Evolutionary conservation across 2,329 filamentous ascomycete genomes (phyloP), one percentile per base, ranked within the genome.

Genomic region (Xylaria sp.): DNA sequence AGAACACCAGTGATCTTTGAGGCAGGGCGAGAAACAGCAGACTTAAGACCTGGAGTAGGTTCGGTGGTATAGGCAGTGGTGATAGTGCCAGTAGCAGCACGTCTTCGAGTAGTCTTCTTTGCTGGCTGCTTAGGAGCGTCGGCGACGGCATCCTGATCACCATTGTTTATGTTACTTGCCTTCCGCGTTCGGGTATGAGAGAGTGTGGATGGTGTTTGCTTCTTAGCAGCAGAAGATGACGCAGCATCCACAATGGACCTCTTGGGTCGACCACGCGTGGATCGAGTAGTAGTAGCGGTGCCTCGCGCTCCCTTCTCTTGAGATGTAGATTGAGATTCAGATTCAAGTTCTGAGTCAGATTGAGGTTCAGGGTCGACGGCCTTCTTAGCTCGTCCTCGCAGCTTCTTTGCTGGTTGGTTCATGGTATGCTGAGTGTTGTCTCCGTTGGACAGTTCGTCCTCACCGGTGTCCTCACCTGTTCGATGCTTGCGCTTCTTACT

Each of bases 401-500:
- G 75, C 70, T 80, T 81, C n/a, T 79, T 77, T 6, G 67, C 71
- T 58, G 68, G 74, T 63, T 65, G 77, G 69, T 71, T 79, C 78
- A 76, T 79, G 67, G 58, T 76, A 66, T 45, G 75, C 69, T 68
- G 74, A 64, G 58, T 45, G 31, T 67, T 55, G 11, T 70, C 64
- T 33, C 78, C 71, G 38, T 65, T 66, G 9, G 64, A 61, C 39
- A 75, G 71, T 66, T 81, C 80, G n/a, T 85, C 82, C 51, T 86
- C 82, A 17, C 77, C 75, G 47, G 88, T 86, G 54, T 89, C 86
- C 15, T 63, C 63, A 29, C 9, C 45, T 3, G 82, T 75, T 65
- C 85, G 81, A 36, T 82, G 83, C 79, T 89, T 90, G 69, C 88
- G 79, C 75, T 86, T 86, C 31, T 77, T 77, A 1, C 71, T 67